Conservation (phyloP, 495 filamentous ascomycete genomes). For the Trichoderma virens region DNA sequence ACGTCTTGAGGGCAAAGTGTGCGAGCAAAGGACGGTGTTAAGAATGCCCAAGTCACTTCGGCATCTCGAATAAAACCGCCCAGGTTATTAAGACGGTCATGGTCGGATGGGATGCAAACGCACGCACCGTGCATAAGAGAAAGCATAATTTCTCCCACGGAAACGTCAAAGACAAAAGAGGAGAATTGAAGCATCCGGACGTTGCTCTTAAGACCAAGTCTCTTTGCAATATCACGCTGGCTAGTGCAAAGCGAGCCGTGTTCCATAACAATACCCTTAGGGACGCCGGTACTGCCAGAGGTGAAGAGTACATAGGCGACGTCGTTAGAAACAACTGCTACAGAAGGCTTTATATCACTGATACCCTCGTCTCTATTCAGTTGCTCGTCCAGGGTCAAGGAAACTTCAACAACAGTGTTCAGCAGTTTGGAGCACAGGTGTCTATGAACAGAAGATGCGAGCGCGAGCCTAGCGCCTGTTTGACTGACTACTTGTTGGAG, state of each 20-base stretch:
- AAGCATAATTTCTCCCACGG: conserved; percentile 59
- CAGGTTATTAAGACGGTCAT: conserved; percentile 30
- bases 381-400: neutral
- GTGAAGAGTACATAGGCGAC: conserved; percentile 49
- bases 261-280: conserved; percentile 36
- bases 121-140: conserved; percentile 49
- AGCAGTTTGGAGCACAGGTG: neutral
- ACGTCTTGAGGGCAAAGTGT: conserved; percentile 31
- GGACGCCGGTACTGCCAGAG: conserved; percentile 39
- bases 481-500: conserved; percentile 19
- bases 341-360: conserved; percentile 32
- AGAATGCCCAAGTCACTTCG: conserved; percentile 42
- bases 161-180: conserved; percentile 56
- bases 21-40: conserved; percentile 36
- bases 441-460: neutral
- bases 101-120: conserved; percentile 41
- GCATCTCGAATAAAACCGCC: conserved; percentile 34
- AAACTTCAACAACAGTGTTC: neutral
- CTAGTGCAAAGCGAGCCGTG: conserved; percentile 19
- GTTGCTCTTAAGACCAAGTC: conserved; percentile 32
- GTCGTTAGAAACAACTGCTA: conserved; percentile 25
- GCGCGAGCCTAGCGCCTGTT: neutral
- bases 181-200: conserved; percentile 56
- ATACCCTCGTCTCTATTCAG: neutral
- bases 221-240: conserved; percentile 20